These are phyloP conservation scores for Kuraishia ogatae DNA, from an alignment of 805 yeast genomes.

Conservation along the genomic window DNA sequence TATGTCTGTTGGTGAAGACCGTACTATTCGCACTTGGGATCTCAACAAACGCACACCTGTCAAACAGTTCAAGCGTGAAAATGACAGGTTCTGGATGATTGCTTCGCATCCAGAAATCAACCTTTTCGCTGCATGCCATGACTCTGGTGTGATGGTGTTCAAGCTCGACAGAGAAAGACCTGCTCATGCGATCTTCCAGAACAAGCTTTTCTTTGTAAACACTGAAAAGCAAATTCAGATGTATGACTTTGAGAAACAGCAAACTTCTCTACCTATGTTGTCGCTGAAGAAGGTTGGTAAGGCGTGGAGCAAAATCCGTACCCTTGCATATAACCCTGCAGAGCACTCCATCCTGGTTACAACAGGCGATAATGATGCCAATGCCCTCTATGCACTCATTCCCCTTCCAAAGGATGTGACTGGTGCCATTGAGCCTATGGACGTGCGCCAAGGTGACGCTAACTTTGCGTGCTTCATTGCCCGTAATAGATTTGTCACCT, in stretches of 20 bases:
- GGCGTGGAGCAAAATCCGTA: conserved; percentile 78
- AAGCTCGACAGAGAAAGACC: conserved; percentile 97
- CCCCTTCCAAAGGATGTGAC: conserved; percentile 77
- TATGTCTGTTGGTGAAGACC: conserved; percentile 91
- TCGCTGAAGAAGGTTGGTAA: conserved; percentile 78
- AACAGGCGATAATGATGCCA: conserved; percentile 55
- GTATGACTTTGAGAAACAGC: conserved; percentile 59
- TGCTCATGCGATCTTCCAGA: conserved; percentile 67
- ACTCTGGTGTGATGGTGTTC: conserved; percentile 96
- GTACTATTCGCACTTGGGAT: conserved; percentile 96
- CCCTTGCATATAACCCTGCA: conserved; percentile 84
- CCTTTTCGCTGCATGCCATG: conserved; percentile 94
- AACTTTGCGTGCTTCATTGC: conserved; percentile 86
- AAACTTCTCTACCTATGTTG: conserved; percentile 67
- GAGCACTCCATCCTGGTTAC: conserved; percentile 83
- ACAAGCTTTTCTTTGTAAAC: conserved; percentile 68
- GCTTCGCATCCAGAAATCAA: conserved; percentile 86
- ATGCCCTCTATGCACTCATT: conserved; percentile 63
- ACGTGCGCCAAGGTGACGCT: conserved; percentile 71
- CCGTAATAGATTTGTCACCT: conserved; percentile 87
- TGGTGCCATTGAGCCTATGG: conserved; percentile 92
- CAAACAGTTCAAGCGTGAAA: conserved; percentile 87
- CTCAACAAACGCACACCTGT: conserved; percentile 88
- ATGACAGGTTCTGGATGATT: conserved; percentile 91
- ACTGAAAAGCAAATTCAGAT: conserved; percentile 80